Evolutionary conservation across 1,139 yeast species (phyloP), one percentile per base, ranked within the genome.

Genomic region (Chernovozyma aurita): DNA sequence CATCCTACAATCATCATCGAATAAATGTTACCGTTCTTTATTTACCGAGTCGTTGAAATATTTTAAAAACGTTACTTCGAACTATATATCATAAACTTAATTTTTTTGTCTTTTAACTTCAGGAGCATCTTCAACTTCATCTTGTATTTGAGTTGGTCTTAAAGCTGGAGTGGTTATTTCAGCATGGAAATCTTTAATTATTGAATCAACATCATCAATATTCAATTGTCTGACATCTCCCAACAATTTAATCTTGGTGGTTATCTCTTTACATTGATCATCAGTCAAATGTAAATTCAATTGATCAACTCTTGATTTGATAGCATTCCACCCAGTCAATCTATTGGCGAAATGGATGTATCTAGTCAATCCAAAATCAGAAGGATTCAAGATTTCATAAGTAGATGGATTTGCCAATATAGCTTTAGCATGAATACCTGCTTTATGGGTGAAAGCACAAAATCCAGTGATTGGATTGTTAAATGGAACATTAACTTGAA

Each of bases 361-460:
- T 61, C 97, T 79, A 36, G 95, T 82, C 64, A 90, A 78, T 62
- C 97, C 97, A 60, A 90, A 90, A 67, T 90, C 97, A 24, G 85
- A 71, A 43, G 98, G 98, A 62, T 85, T 85, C 60, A 92, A 77
- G 54, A 92, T 92, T 73, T 92, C 98, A 63, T 92, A 92, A 27
- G 97, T 92, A 30, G 96, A 87, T 46, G 98, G 98, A 70, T 92
- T 92, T 44, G 98, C 98, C 52, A 92, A 78, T 53, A 92, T 92
- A 41, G 97, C 97, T 76, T 92, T 92, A 55, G 98, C 97, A 61
- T 92, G 98, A 57, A 92, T 90, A 70, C 98, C 98, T 39, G 98
- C 98, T 76, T 92, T 92, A 75, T 92, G 98, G 39, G 98, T 92
- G 70, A 92, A 92, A 37, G 98, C 98, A 73, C 97, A 92, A 82